Base-by-base conservation (phyloP, 352 stramenopile genomes). In the Phytophthora capsici region DNA sequence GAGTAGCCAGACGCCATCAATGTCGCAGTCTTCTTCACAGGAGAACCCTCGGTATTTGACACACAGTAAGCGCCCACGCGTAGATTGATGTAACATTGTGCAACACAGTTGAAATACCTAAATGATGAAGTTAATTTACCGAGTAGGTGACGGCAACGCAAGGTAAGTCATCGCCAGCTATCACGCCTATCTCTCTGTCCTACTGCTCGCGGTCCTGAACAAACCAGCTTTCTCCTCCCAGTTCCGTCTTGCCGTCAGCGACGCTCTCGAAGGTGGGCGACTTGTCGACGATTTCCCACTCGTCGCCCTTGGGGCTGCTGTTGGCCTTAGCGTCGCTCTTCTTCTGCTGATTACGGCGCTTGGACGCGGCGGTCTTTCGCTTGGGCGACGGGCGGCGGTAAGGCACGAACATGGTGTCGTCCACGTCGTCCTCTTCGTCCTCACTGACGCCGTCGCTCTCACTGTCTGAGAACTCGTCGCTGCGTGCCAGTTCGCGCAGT, bases 401-500 rank as follows among this genome's bases (percentile, higher is more conserved):
- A 26, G 81, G 78, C 55, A 89, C 67, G 52, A 86, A 75, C 58
- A 85, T 78, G 19, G 76, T 86, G 49, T 88, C 75, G 8, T 67
- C 68, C 34, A 75, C 59, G 63, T 86, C 54, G 2, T 80, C 69
- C 6, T 88, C 76, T 4, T 86, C 80, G 3, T 90, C 80, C 25
- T 72, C 78, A 44, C 83, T 80, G 38, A 85, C 80, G 30, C 84
- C 84, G 57, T 93, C 84, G 67, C 84, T 93, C 67, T 93, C 84
- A 44, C 83, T 84, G 71, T 93, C 84, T 16, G 84, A 91, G 70
- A 93, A 93, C 61, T 93, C 84, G 75, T 93, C 82, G 57, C 82
- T 90, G 25, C 78, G 75, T 25, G 84, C 84, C 22, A 93, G 73
- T 44, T 93, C 84, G 26, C 75, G 76, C 67, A 93, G 66, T 46